phyloP scores from a whole-genome alignment of 2,329 filamentous ascomycete genomes.

The Bipolaris sorokiniana region DNA sequence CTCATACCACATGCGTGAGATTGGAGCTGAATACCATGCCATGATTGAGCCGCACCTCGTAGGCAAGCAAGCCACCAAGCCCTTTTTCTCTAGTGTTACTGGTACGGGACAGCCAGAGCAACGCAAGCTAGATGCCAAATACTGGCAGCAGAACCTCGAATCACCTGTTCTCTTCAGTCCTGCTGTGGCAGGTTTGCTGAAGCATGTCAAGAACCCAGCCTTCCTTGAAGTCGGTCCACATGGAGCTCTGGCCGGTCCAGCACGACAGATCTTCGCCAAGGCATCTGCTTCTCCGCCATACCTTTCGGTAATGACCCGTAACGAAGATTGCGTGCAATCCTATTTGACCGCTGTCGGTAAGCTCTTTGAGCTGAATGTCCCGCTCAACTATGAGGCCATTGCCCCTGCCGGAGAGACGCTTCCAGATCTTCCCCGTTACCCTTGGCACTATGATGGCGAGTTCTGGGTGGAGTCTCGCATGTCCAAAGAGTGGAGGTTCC shows the following conservation, averaged over 20 bases:
- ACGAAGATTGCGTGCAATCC: background rate
- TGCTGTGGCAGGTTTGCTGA: conserved; percentile 1
- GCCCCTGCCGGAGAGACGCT: background rate
- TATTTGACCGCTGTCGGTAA: conserved; percentile 16
- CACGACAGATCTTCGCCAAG: conserved; percentile 11
- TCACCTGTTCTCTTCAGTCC: conserved; percentile 17
- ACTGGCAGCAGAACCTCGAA: conserved; percentile 26
- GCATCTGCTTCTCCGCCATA: background rate
- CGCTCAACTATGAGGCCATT: conserved; percentile 8
- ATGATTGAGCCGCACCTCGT: background rate
- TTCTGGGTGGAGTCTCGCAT: conserved; percentile 30
- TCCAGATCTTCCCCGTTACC: conserved; percentile 18
- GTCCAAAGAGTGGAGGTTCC: conserved; percentile 4
- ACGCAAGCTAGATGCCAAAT: conserved; percentile 11
- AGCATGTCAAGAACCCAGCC: background rate
- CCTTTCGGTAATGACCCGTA: background rate
- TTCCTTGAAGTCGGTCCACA: conserved; percentile 27
- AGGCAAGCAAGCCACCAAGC: background rate
- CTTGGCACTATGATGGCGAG: conserved; percentile 15
- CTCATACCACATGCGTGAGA: conserved; percentile 32
- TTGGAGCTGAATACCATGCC: conserved; percentile 18
- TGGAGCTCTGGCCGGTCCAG: conserved; percentile 18
- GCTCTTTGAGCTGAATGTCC: conserved; percentile 8
- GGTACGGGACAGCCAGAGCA: conserved; percentile 4
- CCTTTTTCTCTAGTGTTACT: conserved; percentile 19